Percentiles rank a stretch among this genome's conserved stretches.
phyloP scores from a whole-genome alignment of 2,329 filamentous ascomycete species.

The Metarhizium anisopliae region DNA sequence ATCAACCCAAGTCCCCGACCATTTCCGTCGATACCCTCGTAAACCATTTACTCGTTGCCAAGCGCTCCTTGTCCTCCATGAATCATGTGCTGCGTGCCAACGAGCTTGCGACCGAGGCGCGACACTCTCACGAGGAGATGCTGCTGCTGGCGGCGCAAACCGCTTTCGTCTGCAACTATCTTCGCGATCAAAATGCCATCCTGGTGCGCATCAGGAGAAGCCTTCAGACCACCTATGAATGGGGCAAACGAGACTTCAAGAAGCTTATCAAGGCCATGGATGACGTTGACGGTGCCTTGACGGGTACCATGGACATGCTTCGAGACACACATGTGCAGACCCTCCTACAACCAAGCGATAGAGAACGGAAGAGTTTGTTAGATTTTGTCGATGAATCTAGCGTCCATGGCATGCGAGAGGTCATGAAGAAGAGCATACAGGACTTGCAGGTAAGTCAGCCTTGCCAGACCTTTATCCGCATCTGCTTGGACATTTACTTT shows the following conservation, averaged over 20 bases:
- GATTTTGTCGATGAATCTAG: conserved; percentile 70
- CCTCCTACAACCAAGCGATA: conserved; percentile 49
- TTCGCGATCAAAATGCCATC: conserved; percentile 46
- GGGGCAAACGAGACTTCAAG: conserved; percentile 50
- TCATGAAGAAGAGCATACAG: conserved; percentile 61
- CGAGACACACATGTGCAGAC: conserved; percentile 55
- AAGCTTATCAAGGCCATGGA: conserved; percentile 57
- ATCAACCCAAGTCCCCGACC: conserved; percentile 7
- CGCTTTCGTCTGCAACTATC: conserved; percentile 55
- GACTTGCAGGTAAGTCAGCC: conserved; percentile 49
- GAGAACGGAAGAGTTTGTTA: conserved; percentile 54
- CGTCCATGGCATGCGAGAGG: conserved; percentile 56
- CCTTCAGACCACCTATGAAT: conserved; percentile 47
- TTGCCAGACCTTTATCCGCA: conserved; percentile 3
- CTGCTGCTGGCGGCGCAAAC: conserved; percentile 64
- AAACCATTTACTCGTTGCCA: conserved; percentile 74
- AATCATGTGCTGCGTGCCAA: conserved; percentile 77
- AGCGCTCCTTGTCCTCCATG: conserved; percentile 79
- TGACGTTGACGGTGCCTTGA: conserved; percentile 53
- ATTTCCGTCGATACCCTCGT: conserved; percentile 66
- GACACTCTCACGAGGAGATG: conserved; percentile 67
- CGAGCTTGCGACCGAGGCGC: conserved; percentile 71
- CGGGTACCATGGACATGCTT: conserved; percentile 57
- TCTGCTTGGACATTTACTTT: conserved; percentile 3
- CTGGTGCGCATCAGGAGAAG: conserved; percentile 41